Base-by-base conservation (phyloP, 371 early-diverging fungal genomes). In the Syncephalastrum sp. region DNA sequence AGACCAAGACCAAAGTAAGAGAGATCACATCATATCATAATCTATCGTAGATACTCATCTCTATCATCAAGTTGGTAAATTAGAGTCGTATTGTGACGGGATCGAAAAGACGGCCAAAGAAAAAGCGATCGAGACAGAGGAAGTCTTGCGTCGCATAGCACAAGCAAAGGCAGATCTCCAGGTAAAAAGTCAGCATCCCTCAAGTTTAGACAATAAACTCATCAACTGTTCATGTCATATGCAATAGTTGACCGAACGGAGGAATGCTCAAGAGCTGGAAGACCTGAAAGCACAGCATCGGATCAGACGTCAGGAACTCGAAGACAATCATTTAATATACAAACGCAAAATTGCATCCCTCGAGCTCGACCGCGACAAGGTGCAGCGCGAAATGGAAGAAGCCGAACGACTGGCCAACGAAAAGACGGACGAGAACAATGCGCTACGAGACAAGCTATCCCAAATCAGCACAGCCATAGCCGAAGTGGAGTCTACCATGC, bases 301-400 rank as follows among this genome's bases (percentile, higher is more conserved):
- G 8, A 65, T 74, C 14, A 67, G 70, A 42, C 54, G 47, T 15
- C 75, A 74, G 50, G 62, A 61, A 41, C 23, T 75, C 8, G 67
- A 70, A 52, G 76, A 75, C 27, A 61, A 69, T 6, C 59, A 57
- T 3, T 38, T 75, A 23, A 70, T 70, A 3, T 58, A 56, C 41
- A 61, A 60, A 17, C 61, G 72, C 14, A 59, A 64, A 19, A 52
- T 68, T 3, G 51, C 57, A 6, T 54, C 64, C 10, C 50, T 66
- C 12, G 65, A 72, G 49, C 52, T 67, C 7, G 76, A 75, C 41
- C 58, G 61, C 15, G 42, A 21, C 23, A 65, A 72, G 42, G 54
- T 48, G 4, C 56, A 54, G 44, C 55, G 59, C 1, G 54, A 57
- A 53, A 25, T 66, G 23, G 54, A 59, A 3, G 51, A 25, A 1